Evolutionary conservation across 2,329 filamentous ascomycete species (phyloP), one percentile per base, ranked within the genome.

Genomic region (Ophiocordyceps camponoti-saundersi): DNA sequence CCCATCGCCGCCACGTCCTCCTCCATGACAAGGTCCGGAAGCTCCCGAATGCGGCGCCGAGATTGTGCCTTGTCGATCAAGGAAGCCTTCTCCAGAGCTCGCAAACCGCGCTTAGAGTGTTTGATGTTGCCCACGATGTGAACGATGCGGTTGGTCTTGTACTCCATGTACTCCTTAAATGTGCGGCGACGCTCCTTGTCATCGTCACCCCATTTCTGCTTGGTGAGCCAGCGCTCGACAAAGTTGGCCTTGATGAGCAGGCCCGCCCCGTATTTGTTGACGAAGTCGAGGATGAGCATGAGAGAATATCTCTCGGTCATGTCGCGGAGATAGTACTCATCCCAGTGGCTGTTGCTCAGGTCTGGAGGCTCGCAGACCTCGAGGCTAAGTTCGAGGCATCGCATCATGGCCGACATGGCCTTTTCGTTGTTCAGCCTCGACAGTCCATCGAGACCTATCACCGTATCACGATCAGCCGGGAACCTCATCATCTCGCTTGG

Each of bases 181-280:
- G 73, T 78, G 16, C 58, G 62, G n/a, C 63, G 65, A 40, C 70
- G 65, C 49, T 78, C 72, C 47, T 73, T 69, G 2, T 70, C 63
- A 1, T 62, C 63, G 18, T 69, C 65, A 20, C 82, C 83, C 68
- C 83, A 88, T 8, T 77, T 74, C 59, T 88, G 85, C 54, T 75
- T 78, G 32, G 69, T 73, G n/a, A 89, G 71, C 84, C 84, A 89
- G 48, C 75, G 77, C 50, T 81, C 78, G 39, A 89, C 71, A 51
- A 89, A 77, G 7, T 72, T 71, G 36, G 80, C 77, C 57, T 76
- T 69, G 47, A 81, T 64, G 18, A 87, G 62, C 46, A 71, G 71
- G 23, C 70, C 68, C 1, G 72, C 64, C 18, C 75, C 72, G 53
- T 76, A 75, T 50, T 75, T 73, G 49, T 69, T 71, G n/a, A 82